These are phyloP conservation scores for Trichosphaerium sp. DNA, from an alignment of 78 protist species.

Conservation along the genomic window DNA sequence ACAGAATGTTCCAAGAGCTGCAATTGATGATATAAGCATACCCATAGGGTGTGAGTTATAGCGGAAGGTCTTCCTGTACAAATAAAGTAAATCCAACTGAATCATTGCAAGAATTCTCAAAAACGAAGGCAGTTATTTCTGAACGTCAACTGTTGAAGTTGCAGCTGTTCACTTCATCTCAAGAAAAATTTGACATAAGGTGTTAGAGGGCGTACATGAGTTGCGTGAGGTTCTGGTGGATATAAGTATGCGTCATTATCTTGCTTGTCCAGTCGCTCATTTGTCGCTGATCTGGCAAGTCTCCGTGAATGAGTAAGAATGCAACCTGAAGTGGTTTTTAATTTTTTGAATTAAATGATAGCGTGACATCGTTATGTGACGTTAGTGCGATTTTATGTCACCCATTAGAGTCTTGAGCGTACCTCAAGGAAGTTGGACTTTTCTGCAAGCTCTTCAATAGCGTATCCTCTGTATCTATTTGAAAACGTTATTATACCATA, in stretches of 20 bases:
- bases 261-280: conserved; percentile 8
- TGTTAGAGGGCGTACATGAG: no score
- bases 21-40: conserved; percentile 49
- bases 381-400: no score
- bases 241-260: conserved; percentile 47
- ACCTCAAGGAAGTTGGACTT: conserved; percentile 34
- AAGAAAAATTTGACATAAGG: no score
- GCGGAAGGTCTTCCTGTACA: conserved; percentile 40
- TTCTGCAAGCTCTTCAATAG: conserved; percentile 59
- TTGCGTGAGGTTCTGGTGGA: conserved; percentile 45
- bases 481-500: no score
- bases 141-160: no score
- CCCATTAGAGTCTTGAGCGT: no score
- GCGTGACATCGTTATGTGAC: no score
- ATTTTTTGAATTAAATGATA: no score
- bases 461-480: conserved; percentile 51
- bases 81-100: no score
- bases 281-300: conserved; percentile 25
- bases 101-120: no score
- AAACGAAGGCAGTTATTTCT: no score
- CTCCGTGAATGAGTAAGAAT: conserved; percentile 14
- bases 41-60: conserved; percentile 83
- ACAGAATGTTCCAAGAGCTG: conserved; percentile 49
- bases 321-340: conserved; percentile 22
- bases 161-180: no score